Percentiles rank a stretch among this genome's conserved stretches.
Conservation (phyloP, 306 rosid genomes). For the Pterocarpus santalinus region DNA sequence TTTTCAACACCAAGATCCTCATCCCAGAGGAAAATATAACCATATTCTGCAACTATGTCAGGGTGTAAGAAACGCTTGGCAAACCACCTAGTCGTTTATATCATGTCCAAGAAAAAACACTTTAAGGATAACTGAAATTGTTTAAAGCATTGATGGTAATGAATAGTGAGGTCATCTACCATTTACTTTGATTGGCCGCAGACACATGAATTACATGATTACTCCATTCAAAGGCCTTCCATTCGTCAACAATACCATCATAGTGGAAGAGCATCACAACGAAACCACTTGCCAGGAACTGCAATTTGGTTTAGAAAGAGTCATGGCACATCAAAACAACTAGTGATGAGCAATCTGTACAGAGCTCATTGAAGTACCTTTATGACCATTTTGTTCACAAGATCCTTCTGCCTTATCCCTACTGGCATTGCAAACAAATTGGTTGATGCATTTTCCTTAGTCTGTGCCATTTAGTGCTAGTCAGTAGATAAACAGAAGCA, state of each 20-base stretch:
- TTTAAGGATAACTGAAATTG: constrained; percentile 16
- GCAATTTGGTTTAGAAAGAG: constrained; percentile 35
- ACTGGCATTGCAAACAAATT: constrained; percentile 69
- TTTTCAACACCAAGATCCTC: constrained; percentile 89
- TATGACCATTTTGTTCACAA: constrained; percentile 70
- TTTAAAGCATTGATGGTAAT: background rate
- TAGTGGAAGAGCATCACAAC: constrained; percentile 84
- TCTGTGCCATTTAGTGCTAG: constrained; percentile 46
- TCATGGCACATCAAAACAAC: constrained; percentile 19
- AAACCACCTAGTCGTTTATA: constrained; percentile 72
- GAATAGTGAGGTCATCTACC: constrained; percentile 53
- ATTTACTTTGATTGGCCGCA: constrained; percentile 74
- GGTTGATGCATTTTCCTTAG: constrained; percentile 44
- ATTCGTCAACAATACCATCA: constrained; percentile 67
- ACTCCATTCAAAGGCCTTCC: constrained; percentile 74
- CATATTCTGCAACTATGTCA: constrained; percentile 79
- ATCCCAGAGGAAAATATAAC: constrained; percentile 85
- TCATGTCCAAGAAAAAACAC: background rate
- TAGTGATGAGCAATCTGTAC: background rate
- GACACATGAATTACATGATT: constrained; percentile 67
- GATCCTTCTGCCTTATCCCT: constrained; percentile 75
- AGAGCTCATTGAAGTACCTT: constrained; percentile 59
- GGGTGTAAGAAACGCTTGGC: constrained; percentile 93
- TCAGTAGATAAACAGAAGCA: constrained; percentile 19
- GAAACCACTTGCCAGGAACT: constrained; percentile 76